phyloP scores from a whole-genome alignment of 2,329 filamentous ascomycete species.

The Monosporascus cannonballus region DNA sequence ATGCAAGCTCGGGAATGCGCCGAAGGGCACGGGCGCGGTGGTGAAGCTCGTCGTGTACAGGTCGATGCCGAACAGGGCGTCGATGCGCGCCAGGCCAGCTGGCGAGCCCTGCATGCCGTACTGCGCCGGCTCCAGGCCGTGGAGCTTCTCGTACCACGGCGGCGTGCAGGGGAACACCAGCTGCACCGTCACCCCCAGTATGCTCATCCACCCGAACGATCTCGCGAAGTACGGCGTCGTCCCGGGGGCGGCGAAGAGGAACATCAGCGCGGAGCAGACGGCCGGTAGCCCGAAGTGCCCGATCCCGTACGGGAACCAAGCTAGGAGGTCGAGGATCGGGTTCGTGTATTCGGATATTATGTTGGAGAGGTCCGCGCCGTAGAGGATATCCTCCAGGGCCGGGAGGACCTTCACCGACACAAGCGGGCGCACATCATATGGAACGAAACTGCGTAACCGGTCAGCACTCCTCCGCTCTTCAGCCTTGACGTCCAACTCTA shows the following conservation, averaged over 20 bases:
- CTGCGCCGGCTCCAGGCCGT: slow-evolving; percentile 84
- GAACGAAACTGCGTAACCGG: slow-evolving; percentile 66
- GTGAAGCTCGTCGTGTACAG: slow-evolving; percentile 91
- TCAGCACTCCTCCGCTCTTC: background rate
- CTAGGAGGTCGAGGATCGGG: slow-evolving; percentile 75
- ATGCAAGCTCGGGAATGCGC: slow-evolving; percentile 90
- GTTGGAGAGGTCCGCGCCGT: slow-evolving; percentile 92
- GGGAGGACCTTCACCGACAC: slow-evolving; percentile 96
- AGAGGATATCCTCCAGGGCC: slow-evolving; percentile 91
- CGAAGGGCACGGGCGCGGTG: slow-evolving; percentile 85
- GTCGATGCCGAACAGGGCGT: slow-evolving; percentile 84
- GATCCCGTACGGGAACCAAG: slow-evolving; percentile 90
- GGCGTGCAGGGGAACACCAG: slow-evolving; percentile 88
- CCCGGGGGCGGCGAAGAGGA: slow-evolving; percentile 82
- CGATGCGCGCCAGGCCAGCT: slow-evolving; percentile 81
- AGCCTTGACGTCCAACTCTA: background rate
- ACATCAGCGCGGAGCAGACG: slow-evolving; percentile 72
- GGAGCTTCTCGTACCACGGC: slow-evolving; percentile 93
- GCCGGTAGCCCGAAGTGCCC: slow-evolving; percentile 84
- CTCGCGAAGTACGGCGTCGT: slow-evolving; percentile 79
- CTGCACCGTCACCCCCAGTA: slow-evolving; percentile 81
- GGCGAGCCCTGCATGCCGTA: slow-evolving; percentile 89
- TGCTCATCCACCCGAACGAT: slow-evolving; percentile 88
- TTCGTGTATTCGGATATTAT: slow-evolving; percentile 88
- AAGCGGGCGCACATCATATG: slow-evolving; percentile 78